Evolutionary conservation across 1,284 basidiomycete genomes (phyloP).

Genomic region (Irpex lacteus): DNA sequence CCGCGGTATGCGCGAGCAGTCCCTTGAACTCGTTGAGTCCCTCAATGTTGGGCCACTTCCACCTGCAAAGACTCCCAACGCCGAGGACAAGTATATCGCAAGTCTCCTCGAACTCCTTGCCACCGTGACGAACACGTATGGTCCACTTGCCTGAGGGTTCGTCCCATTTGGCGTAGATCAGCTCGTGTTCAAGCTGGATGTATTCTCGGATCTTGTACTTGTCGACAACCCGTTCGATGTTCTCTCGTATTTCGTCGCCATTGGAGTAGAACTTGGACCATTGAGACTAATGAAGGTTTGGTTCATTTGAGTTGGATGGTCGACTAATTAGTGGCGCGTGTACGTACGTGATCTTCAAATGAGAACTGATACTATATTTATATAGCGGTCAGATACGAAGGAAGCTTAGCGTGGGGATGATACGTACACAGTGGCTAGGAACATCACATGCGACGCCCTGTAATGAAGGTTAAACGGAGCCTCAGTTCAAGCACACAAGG

Average conservation of each 20-base stretch:
- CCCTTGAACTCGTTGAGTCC: conserved; percentile 17
- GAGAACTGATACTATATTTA: conserved; percentile 49
- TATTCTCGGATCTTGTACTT: conserved; percentile 51
- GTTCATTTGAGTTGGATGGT: neutral
- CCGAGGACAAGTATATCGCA: conserved; percentile 15
- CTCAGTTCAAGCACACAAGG: neutral
- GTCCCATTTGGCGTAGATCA: conserved; percentile 46
- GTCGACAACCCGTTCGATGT: conserved; percentile 47
- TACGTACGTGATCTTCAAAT: conserved; percentile 46
- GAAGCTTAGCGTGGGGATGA: neutral
- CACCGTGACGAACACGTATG: conserved; percentile 36
- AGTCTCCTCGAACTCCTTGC: conserved; percentile 18
- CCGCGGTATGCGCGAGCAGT: conserved; percentile 35
- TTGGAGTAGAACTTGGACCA: conserved; percentile 58
- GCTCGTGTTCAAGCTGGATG: conserved; percentile 50
- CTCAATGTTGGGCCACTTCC: conserved; percentile 18
- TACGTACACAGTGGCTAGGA: conserved; percentile 4
- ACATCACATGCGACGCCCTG: conserved; percentile 50
- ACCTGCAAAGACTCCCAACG: conserved; percentile 13
- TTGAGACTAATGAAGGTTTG: conserved; percentile 34
- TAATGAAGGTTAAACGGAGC: conserved; percentile 17
- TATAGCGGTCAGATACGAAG: neutral
- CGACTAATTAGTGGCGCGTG: neutral
- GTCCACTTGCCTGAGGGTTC: conserved; percentile 50
- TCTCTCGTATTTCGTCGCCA: conserved; percentile 50